Conservation (phyloP, 164 flowering plant genomes). For the Litsea cubeba region DNA sequence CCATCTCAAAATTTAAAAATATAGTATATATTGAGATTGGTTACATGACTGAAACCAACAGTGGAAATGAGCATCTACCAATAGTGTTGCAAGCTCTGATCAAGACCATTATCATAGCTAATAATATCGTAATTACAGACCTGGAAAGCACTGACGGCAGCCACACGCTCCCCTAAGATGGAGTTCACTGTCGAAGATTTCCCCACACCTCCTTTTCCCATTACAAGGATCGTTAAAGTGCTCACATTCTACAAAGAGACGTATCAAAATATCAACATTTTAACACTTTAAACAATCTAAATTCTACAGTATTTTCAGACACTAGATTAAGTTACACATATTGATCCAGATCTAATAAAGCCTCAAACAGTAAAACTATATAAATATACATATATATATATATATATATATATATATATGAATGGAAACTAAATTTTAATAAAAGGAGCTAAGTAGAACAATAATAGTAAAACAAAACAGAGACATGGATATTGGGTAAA, state of each 20-base stretch:
- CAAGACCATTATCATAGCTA: neutral
- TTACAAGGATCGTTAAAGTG: constrained; percentile 81
- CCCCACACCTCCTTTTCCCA: constrained; percentile 99
- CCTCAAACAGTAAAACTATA: neutral
- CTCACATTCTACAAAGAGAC: constrained; percentile 52
- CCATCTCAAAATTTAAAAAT: no score
- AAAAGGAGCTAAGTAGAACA: no score
- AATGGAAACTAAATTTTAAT: no score
- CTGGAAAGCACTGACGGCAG: constrained; percentile 84
- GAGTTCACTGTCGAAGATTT: constrained; percentile 98
- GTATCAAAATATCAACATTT: neutral
- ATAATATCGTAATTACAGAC: constrained; percentile 24
- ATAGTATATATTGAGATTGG: no score
- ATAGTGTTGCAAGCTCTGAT: neutral
- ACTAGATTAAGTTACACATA: neutral
- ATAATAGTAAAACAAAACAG: no score
- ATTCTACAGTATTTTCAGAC: no score
- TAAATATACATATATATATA: no score
- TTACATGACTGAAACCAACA: no score
- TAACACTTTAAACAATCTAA: neutral
- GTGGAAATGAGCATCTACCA: neutral
- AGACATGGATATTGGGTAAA: no score
- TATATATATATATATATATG: no score
- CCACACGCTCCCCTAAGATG: constrained; percentile 80
- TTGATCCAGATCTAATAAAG: neutral